Percentiles rank a stretch among this genome's conserved stretches.
Evolutionary conservation across 2,329 filamentous ascomycete species (phyloP).

Genomic region (Neopestalotiopsis rosae): DNA sequence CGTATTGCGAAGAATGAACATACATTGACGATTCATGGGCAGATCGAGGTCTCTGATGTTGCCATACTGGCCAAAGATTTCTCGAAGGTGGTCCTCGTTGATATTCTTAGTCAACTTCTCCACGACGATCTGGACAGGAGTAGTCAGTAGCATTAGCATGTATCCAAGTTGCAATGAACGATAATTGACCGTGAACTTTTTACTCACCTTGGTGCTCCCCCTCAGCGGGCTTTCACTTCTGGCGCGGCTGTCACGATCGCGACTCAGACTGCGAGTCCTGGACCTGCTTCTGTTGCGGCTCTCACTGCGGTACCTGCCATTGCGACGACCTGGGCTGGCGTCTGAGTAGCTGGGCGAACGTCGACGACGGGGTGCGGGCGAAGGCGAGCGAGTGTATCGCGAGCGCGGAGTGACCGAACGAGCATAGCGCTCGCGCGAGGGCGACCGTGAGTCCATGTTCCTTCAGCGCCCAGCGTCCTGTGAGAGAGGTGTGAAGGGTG

Average conservation of each 20-base stretch:
- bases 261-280: slow-evolving; percentile 34
- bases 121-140: slow-evolving; percentile 76
- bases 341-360: slow-evolving; percentile 27
- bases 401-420: slow-evolving; percentile 13
- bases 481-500: background rate
- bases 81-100: slow-evolving; percentile 82
- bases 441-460: slow-evolving; percentile 8
- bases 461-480: background rate
- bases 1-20: slow-evolving; percentile 35
- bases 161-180: background rate
- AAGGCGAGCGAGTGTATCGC: slow-evolving; percentile 28
- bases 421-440: slow-evolving; percentile 9
- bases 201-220: slow-evolving; percentile 59
- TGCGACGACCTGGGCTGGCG: slow-evolving; percentile 32
- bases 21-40: slow-evolving; percentile 86
- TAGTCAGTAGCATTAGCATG: slow-evolving; percentile 9
- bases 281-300: slow-evolving; percentile 21
- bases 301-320: slow-evolving; percentile 10
- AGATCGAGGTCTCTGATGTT: slow-evolving; percentile 86
- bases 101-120: slow-evolving; percentile 97
- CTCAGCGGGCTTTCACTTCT: slow-evolving; percentile 43
- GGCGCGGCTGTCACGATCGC: slow-evolving; percentile 40
- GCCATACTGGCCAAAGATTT: slow-evolving; percentile 92
- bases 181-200: background rate
- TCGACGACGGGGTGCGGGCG: slow-evolving; percentile 24